These are phyloP conservation scores for Uronychia setigera DNA, from an alignment of 73 alveolate genomes.

Conservation along the genomic window DNA sequence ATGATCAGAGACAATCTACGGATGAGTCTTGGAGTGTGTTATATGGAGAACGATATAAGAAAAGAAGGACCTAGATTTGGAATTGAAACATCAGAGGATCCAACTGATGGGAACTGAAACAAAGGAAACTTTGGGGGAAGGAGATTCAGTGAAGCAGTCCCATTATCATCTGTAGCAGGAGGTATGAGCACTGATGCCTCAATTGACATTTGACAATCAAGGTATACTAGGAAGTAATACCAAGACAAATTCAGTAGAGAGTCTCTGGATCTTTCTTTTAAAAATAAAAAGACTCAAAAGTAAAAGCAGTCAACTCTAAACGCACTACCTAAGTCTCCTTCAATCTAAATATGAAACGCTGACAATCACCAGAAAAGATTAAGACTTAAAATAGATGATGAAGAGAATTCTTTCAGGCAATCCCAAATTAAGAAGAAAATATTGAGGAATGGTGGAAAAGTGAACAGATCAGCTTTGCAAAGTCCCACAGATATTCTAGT, in stretches of 20 bases:
- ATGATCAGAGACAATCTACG: background rate
- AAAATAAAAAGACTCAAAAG: background rate
- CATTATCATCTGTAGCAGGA: background rate
- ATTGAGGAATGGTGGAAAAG: background rate
- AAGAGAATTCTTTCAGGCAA: background rate
- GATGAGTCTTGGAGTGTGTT: background rate
- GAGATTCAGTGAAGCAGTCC: too few relatives aligned
- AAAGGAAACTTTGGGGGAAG: background rate
- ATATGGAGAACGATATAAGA: background rate
- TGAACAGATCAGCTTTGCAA: background rate
- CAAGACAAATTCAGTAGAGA: background rate
- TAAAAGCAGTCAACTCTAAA: background rate
- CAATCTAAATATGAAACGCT: background rate
- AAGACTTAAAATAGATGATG: background rate
- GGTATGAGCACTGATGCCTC: background rate
- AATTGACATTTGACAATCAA: background rate
- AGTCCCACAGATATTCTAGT: background rate
- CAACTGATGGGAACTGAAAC: background rate
- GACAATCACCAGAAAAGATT: background rate
- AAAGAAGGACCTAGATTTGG: background rate
- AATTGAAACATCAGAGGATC: background rate
- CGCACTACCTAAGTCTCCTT: background rate
- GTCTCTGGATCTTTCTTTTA: background rate
- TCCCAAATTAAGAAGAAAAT: background rate
- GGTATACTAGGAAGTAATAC: background rate